A percentile compares a stretch with the other conserved stretches of the same genome.
phyloP scores from a whole-genome alignment of 306 rosid species.

The Rosa rugosa region DNA sequence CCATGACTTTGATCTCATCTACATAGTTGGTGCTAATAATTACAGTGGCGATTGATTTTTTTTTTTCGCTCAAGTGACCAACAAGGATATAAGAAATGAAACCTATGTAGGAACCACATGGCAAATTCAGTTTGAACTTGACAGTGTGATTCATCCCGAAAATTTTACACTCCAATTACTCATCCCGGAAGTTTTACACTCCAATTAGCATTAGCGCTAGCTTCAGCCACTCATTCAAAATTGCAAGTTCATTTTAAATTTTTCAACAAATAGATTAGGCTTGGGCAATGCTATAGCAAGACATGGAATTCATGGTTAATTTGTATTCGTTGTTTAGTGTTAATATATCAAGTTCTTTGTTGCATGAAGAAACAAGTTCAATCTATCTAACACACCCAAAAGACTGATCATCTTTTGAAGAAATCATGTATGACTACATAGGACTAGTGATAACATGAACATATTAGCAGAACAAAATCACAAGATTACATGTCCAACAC shows the following conservation, averaged over 20 bases:
- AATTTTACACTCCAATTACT: constrained; percentile 51
- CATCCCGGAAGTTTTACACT: no score
- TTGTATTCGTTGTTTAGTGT: constrained; percentile 44
- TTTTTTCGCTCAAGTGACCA: constrained; percentile 38
- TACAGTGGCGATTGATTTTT: constrained; percentile 42
- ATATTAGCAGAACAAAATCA: no score
- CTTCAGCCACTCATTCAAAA: constrained; percentile 35
- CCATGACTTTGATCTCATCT: constrained; percentile 39
- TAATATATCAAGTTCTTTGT: constrained; percentile 26
- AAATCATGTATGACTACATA: constrained; percentile 79
- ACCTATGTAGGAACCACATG: constrained; percentile 51
- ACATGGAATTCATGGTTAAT: constrained; percentile 70
- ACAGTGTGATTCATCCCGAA: constrained; percentile 15
- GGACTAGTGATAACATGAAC: constrained; percentile 38
- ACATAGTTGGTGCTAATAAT: constrained; percentile 20
- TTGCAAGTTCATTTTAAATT: constrained; percentile 58
- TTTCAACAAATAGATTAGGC: constrained; percentile 45
- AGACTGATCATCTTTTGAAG: constrained; percentile 31
- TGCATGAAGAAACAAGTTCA: constrained; percentile 44
- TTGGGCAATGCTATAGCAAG: constrained; percentile 74
- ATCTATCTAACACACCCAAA: constrained; percentile 58
- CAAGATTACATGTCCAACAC: no score
- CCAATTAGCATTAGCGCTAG: constrained; percentile 55
- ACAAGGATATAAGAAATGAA: constrained; percentile 24
- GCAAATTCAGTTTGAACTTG: constrained; percentile 51